Percentiles rank a stretch among this genome's conserved stretches.
phyloP scores from a whole-genome alignment of 2,329 filamentous ascomycete species.

The Hypoxylon sp. region DNA sequence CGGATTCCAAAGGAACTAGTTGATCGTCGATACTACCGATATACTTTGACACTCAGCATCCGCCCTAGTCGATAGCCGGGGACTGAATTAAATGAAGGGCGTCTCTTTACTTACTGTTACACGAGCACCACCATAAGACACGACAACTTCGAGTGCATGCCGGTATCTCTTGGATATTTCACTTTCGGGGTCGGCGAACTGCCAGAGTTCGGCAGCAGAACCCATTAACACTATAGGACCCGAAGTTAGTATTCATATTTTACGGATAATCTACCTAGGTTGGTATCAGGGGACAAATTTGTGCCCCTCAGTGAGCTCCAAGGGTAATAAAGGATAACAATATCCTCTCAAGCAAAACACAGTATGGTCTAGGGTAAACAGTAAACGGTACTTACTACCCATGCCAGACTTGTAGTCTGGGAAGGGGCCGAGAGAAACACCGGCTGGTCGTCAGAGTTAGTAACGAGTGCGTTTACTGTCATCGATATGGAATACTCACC shows the following conservation, averaged over 20 bases:
- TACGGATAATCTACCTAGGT: neutral
- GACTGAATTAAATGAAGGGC: neutral
- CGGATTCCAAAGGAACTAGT: slow-evolving; percentile 93
- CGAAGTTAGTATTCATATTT: slow-evolving; percentile 17
- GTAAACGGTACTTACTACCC: slow-evolving; percentile 55
- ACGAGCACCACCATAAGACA: slow-evolving; percentile 84
- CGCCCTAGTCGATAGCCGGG: neutral
- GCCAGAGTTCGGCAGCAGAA: slow-evolving; percentile 93
- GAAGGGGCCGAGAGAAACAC: slow-evolving; percentile 93
- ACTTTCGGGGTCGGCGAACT: slow-evolving; percentile 87
- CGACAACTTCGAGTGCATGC: slow-evolving; percentile 77
- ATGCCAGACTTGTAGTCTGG: slow-evolving; percentile 90
- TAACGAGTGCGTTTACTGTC: neutral
- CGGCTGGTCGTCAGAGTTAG: slow-evolving; percentile 65
- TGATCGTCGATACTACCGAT: slow-evolving; percentile 97
- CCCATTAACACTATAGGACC: slow-evolving; percentile 76
- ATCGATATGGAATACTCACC: slow-evolving; percentile 54
- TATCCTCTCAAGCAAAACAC: neutral
- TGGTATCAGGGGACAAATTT: neutral
- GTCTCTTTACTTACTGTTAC: slow-evolving; percentile 65
- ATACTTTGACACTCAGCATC: slow-evolving; percentile 60
- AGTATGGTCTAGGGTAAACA: neutral
- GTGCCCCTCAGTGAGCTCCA: neutral
- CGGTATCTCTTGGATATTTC: slow-evolving; percentile 86
- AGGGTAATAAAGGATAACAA: neutral